phyloP scores from a whole-genome alignment of 2,329 filamentous ascomycete genomes.

The Hortaea werneckii region DNA sequence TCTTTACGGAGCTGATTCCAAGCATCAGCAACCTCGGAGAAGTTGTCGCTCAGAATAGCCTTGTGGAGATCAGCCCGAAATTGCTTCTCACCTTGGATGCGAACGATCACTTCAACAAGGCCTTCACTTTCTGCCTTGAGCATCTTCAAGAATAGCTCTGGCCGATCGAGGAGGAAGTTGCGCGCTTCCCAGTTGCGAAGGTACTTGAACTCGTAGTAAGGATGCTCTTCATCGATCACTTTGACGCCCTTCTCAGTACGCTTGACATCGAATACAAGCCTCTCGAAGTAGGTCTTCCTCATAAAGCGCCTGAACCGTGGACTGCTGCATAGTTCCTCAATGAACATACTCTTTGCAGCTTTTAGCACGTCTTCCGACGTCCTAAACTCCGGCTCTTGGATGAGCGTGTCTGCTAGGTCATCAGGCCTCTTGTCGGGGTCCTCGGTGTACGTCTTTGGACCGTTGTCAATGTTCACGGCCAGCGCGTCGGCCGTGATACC shows the following conservation, averaged over 20 bases:
- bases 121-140: conserved; percentile 93
- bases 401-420: conserved; percentile 72
- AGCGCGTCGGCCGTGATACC: conserved; percentile 84
- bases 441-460: conserved; percentile 71
- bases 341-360: conserved; percentile 76
- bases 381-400: conserved; percentile 60
- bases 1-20: conserved; percentile 87
- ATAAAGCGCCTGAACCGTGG: conserved; percentile 85
- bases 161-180: conserved; percentile 66
- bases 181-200: conserved; percentile 66
- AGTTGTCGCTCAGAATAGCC: conserved; percentile 89
- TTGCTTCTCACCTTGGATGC: conserved; percentile 62
- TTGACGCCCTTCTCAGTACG: conserved; percentile 90
- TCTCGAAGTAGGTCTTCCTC: conserved; percentile 71
- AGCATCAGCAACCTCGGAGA: conserved; percentile 84
- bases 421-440: conserved; percentile 72
- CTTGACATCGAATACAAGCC: conserved; percentile 73
- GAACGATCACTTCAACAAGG: conserved; percentile 76
- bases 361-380: conserved; percentile 67
- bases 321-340: conserved; percentile 79
- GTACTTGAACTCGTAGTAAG: conserved; percentile 97
- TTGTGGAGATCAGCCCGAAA: conserved; percentile 69
- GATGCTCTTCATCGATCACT: conserved; percentile 88
- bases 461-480: conserved; percentile 73
- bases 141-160: conserved; percentile 92